These are phyloP conservation scores for Gnomoniopsis smithogilvyi DNA, from an alignment of 2,329 filamentous ascomycete species.

Conservation along the genomic window DNA sequence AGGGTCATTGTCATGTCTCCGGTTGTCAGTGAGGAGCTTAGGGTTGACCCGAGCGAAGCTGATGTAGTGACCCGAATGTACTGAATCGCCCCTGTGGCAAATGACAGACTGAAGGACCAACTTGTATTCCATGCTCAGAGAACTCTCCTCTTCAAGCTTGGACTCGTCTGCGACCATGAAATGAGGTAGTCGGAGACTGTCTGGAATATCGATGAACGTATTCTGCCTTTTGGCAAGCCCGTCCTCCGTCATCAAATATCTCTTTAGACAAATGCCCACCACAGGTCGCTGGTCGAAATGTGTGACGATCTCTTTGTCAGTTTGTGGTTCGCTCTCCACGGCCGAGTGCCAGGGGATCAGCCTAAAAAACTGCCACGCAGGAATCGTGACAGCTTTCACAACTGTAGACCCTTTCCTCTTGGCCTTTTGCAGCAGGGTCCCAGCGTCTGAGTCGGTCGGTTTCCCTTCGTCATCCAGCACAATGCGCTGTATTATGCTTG, in stretches of 20 bases:
- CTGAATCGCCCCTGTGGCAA: slow-evolving; percentile 82
- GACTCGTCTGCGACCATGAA: slow-evolving; percentile 79
- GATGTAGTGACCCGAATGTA: slow-evolving; percentile 90
- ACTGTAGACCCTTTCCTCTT: slow-evolving; percentile 46
- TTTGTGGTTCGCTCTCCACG: slow-evolving; percentile 48
- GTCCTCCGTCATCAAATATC: slow-evolving; percentile 72
- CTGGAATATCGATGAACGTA: slow-evolving; percentile 87
- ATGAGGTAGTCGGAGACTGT: slow-evolving; percentile 75
- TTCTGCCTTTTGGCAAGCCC: slow-evolving; percentile 70
- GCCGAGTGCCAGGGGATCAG: slow-evolving; percentile 88
- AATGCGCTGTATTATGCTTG: slow-evolving; percentile 60
- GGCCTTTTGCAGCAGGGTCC: slow-evolving; percentile 40
- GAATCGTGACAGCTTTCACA: slow-evolving; percentile 85
- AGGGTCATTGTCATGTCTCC: slow-evolving; percentile 51
- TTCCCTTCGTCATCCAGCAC: slow-evolving; percentile 50
- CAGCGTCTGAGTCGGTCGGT: slow-evolving; percentile 38
- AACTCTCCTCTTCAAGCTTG: slow-evolving; percentile 54
- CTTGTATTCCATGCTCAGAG: slow-evolving; percentile 86
- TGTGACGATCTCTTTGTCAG: slow-evolving; percentile 78
- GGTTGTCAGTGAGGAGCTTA: slow-evolving; percentile 57
- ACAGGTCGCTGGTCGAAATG: slow-evolving; percentile 86
- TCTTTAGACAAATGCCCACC: slow-evolving; percentile 87
- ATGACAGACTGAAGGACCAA: slow-evolving; percentile 87
- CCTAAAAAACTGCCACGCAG: slow-evolving; percentile 96
- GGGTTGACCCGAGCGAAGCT: slow-evolving; percentile 75